Evolutionary conservation across 2,329 filamentous ascomycete species (phyloP).

Genomic region (Venturia oleaginea): DNA sequence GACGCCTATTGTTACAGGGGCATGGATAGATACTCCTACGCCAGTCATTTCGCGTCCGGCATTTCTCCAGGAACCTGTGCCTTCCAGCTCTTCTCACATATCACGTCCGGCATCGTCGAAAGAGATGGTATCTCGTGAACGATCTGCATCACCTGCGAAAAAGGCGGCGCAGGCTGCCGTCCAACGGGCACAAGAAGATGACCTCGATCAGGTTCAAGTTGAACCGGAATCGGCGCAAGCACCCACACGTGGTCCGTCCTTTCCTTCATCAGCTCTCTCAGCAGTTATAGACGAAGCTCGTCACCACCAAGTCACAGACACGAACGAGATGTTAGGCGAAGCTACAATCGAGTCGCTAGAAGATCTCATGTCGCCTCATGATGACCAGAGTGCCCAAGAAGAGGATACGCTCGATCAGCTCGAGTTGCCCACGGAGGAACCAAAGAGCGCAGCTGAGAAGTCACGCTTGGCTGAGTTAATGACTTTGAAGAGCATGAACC

Average conservation of each 20-base stretch:
- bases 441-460: constrained; percentile 32
- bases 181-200: not conserved
- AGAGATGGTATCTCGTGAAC: not conserved
- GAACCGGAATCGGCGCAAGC: constrained; percentile 14
- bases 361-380: constrained; percentile 30
- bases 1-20: constrained; percentile 38
- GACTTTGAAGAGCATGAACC: constrained; percentile 34
- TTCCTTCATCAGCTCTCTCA: constrained; percentile 17
- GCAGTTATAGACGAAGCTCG: constrained; percentile 27
- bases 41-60: not conserved
- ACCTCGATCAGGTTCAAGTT: not conserved
- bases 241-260: constrained; percentile 15
- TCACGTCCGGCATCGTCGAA: not conserved
- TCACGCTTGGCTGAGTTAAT: constrained; percentile 33
- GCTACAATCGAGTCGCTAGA: constrained; percentile 40
- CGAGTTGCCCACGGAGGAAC: constrained; percentile 21
- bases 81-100: not conserved
- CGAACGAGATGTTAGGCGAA: constrained; percentile 31
- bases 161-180: not conserved
- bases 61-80: not conserved
- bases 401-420: constrained; percentile 27
- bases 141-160: not conserved
- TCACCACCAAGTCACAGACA: constrained; percentile 16
- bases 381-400: constrained; percentile 17
- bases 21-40: constrained; percentile 36